phyloP scores from a whole-genome alignment of 2,329 filamentous ascomycete species.

The Cladosporium sp. region DNA sequence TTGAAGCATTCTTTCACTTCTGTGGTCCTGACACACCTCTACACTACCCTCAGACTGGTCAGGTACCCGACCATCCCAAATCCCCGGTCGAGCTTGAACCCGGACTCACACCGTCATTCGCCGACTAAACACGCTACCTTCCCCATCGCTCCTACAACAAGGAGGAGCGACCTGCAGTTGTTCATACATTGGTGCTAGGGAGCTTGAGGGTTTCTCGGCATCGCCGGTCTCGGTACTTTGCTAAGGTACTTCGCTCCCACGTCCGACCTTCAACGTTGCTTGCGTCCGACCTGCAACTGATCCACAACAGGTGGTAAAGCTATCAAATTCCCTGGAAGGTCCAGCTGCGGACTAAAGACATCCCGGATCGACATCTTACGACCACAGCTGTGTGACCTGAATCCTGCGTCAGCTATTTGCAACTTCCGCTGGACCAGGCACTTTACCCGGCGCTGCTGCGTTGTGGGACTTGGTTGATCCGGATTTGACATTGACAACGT shows the following conservation, averaged over 20 bases:
- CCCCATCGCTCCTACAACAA: not conserved
- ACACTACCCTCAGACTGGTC: constrained; percentile 7
- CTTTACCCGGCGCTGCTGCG: not conserved
- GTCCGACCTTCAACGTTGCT: not conserved
- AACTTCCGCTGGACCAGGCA: constrained; percentile 2
- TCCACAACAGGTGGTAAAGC: not conserved
- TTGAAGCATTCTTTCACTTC: constrained; percentile 12
- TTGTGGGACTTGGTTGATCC: not conserved
- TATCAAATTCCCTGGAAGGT: not conserved
- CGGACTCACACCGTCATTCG: constrained; percentile 14
- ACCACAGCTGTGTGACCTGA: constrained; percentile 9
- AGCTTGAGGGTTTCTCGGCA: not conserved
- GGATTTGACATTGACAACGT: not conserved
- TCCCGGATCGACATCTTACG: constrained; percentile 9
- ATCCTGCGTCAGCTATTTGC: constrained; percentile 10
- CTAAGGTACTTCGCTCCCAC: constrained; percentile 8
- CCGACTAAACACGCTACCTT: not conserved
- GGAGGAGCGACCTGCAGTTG: constrained; percentile 2
- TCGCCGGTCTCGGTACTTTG: constrained; percentile 7
- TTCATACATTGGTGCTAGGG: not conserved
- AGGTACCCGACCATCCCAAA: constrained; percentile 14
- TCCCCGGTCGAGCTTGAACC: constrained; percentile 16
- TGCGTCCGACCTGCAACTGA: not conserved
- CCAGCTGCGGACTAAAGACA: constrained; percentile 12
- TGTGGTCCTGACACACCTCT: constrained; percentile 2